Evolutionary conservation across 768 basidiomycete species (phyloP).

Genomic region (Russula griseocarnosa): DNA sequence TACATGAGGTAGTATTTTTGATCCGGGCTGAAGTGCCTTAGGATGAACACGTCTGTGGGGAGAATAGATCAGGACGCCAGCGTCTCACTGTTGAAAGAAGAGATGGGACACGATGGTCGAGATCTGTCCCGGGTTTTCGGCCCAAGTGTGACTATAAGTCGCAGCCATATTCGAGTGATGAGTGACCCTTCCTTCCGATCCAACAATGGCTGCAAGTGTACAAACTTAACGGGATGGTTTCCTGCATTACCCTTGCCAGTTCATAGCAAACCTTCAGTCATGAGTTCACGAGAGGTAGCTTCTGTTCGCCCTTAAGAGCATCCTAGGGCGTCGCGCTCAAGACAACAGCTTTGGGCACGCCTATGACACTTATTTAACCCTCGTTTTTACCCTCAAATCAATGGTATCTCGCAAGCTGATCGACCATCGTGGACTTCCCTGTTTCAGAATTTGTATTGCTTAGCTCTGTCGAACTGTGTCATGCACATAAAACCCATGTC

Average conservation of each 20-base stretch:
- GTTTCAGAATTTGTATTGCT: constrained; percentile 3
- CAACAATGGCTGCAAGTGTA: no score
- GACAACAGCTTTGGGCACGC: no score
- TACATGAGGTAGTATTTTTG: neutral
- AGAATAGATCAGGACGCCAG: neutral
- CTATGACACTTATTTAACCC: no score
- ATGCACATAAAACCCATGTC: neutral
- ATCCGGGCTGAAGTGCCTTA: neutral
- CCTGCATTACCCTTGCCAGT: no score
- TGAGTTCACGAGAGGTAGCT: neutral
- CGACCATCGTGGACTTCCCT: neutral
- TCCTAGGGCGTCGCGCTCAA: no score
- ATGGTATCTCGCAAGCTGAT: neutral
- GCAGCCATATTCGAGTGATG: no score
- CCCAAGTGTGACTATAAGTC: no score
- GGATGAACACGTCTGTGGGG: neutral
- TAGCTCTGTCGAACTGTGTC: neutral
- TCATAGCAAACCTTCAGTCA: neutral
- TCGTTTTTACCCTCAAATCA: no score
- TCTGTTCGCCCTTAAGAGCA: no score
- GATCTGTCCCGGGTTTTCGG: neutral
- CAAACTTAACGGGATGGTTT: no score
- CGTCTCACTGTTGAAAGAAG: neutral
- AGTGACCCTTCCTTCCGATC: no score
- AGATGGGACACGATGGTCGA: neutral